Base-by-base conservation (phyloP, 2,329 filamentous ascomycete genomes). In the Alternaria longipes region DNA sequence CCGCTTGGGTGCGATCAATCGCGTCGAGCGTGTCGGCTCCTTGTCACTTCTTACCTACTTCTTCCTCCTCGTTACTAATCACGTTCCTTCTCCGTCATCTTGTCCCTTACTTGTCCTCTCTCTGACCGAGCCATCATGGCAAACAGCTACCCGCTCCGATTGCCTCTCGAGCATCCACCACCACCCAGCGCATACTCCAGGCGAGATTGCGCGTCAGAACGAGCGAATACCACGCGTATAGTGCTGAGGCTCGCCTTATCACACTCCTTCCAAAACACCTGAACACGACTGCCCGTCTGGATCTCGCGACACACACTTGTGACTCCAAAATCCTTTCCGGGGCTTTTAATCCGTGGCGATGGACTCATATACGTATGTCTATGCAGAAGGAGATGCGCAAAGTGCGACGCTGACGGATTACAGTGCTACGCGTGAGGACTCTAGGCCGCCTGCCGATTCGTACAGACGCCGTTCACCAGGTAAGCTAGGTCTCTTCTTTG, bases 391-490 rank as follows among this genome's bases (percentile, higher is more conserved):
- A 22, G 34, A 32, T 45, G 38, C 28, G 42, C 38, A 22, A 32
- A 16, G 20, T 46, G 40, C 16, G 8, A 55, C 58, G 59, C 63
- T 76, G 49, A 77, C 56, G 18, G 28, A 36, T 55, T 56, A 41
- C 51, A 71, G 62, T 58, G 62, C 64, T 30, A 68, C 69, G 62
- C 81, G 82, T 50, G 88, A 91, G 71, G 84, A 81, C 42, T 89
- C 89, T 65, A 89, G 90, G 69, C 71, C 77, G 11, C 65, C 73
- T 9, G 62, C 65, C 14, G 79, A 80, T 60, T 74, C 74, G 5
- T 80, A 80, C 56, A 85, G 89, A 60, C 86, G 85, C 62, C 86
- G 90, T 76, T 92, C 90, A 69, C 90, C 90, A 78, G 89, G 90
- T 92, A 84, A 76, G 89, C 59, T 41, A 22, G 5, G 9, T 38